Evolutionary conservation across 768 basidiomycete genomes (phyloP).

Genomic region (Lentinula aciculospora): DNA sequence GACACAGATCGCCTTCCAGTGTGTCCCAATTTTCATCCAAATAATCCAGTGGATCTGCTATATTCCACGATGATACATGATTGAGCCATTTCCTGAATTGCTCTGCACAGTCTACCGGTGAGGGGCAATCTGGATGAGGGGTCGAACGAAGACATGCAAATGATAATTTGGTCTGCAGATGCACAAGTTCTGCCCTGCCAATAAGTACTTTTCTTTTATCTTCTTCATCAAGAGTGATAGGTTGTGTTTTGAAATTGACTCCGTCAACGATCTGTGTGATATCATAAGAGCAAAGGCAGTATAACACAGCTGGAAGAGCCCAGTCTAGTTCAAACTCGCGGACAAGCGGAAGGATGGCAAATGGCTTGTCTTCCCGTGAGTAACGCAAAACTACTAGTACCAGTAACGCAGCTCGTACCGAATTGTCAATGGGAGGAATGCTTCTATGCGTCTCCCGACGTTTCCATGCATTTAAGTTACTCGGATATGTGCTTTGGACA

Average conservation of each 20-base stretch:
- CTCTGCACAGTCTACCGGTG: slow-evolving; percentile 15
- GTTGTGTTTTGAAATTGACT: slow-evolving; percentile 20
- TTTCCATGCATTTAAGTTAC: slow-evolving; percentile 26
- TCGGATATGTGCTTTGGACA: slow-evolving; percentile 30
- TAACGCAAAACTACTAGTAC: background rate
- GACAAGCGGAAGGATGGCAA: slow-evolving; percentile 27
- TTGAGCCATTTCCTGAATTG: slow-evolving; percentile 10
- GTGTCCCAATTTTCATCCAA: slow-evolving; percentile 21
- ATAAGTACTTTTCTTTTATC: slow-evolving; percentile 24
- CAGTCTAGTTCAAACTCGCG: slow-evolving; percentile 28
- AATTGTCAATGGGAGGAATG: slow-evolving; percentile 30
- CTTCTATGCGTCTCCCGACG: slow-evolving; percentile 27
- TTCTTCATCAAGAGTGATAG: slow-evolving; percentile 16
- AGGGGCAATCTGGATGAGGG: slow-evolving; percentile 14
- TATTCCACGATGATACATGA: slow-evolving; percentile 22
- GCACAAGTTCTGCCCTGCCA: slow-evolving; percentile 18
- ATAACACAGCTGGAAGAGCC: slow-evolving; percentile 29
- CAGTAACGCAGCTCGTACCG: slow-evolving; percentile 6
- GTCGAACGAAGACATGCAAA: slow-evolving; percentile 13
- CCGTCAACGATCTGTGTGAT: slow-evolving; percentile 31
- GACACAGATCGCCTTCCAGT: slow-evolving; percentile 19
- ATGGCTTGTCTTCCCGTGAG: slow-evolving; percentile 15
- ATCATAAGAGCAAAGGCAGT: slow-evolving; percentile 31
- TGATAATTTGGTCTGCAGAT: slow-evolving; percentile 2
- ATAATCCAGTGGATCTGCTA: slow-evolving; percentile 26